phyloP scores from a whole-genome alignment of 2,329 filamentous ascomycete genomes.

The Colletotrichum truncatum region DNA sequence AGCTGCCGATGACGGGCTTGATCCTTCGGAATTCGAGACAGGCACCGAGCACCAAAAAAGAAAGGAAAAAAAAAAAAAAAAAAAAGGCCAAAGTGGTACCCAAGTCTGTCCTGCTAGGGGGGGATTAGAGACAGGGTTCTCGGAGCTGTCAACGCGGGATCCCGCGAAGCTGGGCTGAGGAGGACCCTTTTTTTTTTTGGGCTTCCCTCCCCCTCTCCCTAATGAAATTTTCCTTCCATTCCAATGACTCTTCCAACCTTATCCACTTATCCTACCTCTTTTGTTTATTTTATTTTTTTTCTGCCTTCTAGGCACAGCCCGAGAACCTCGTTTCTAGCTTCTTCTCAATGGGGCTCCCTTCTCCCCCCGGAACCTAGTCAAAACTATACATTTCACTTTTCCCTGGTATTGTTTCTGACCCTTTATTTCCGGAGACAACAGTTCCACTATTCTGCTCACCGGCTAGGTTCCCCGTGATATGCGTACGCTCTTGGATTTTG shows the following conservation, averaged over 20 bases:
- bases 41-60: too few relatives aligned
- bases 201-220: not conserved
- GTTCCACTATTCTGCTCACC: not conserved
- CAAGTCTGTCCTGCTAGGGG: not conserved
- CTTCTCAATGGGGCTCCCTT: not conserved
- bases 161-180: constrained; percentile 17
- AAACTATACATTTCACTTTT: not conserved
- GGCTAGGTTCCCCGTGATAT: constrained; percentile 16
- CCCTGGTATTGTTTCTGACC: not conserved
- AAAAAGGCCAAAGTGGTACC: not conserved
- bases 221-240: too few relatives aligned
- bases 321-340: not conserved
- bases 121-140: constrained; percentile 16
- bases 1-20: constrained; percentile 3
- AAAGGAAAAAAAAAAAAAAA: not conserved
- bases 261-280: constrained; percentile 6
- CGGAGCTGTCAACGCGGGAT: constrained; percentile 29
- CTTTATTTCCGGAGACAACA: not conserved
- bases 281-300: not conserved
- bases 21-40: not conserved
- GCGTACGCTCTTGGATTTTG: not conserved
- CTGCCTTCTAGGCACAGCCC: not conserved
- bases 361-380: not conserved
- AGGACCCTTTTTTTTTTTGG: not conserved
- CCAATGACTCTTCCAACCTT: constrained; percentile 14